phyloP scores from a whole-genome alignment of 1,139 yeast genomes.

The Scheffersomyces titani region DNA sequence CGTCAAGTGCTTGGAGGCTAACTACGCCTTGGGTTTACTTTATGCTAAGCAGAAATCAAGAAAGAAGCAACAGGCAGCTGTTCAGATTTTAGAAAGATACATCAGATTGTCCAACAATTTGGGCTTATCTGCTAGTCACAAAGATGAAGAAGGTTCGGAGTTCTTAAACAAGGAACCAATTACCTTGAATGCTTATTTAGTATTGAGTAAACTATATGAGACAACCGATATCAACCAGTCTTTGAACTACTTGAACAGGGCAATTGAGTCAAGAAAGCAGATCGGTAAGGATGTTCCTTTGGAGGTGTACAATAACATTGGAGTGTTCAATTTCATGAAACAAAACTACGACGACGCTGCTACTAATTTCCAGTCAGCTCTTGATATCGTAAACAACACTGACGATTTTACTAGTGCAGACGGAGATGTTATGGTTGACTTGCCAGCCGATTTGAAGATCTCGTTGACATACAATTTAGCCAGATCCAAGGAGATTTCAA shows the following conservation, averaged over 20 bases:
- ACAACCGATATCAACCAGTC: constrained; percentile 59
- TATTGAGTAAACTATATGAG: constrained; percentile 71
- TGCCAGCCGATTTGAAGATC: constrained; percentile 37
- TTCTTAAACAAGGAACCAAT: constrained; percentile 58
- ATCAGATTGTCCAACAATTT: constrained; percentile 57
- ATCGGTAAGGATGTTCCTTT: constrained; percentile 56
- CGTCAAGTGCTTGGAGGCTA: constrained; percentile 74
- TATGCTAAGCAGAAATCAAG: constrained; percentile 54
- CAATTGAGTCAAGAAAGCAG: constrained; percentile 52
- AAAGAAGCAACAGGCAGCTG: constrained; percentile 49
- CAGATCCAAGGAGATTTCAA: constrained; percentile 55
- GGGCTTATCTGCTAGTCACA: constrained; percentile 29
- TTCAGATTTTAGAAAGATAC: constrained; percentile 71
- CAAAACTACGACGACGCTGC: constrained; percentile 51
- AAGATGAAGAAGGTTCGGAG: constrained; percentile 26
- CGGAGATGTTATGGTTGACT: constrained; percentile 27
- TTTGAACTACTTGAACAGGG: constrained; percentile 56
- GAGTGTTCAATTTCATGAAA: constrained; percentile 75
- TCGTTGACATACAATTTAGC: constrained; percentile 65
- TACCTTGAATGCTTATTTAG: constrained; percentile 65
- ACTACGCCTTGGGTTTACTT: constrained; percentile 72
- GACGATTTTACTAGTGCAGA: constrained; percentile 22
- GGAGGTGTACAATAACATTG: constrained; percentile 79
- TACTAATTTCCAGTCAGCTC: constrained; percentile 52
- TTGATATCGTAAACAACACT: constrained; percentile 20